Conservation (phyloP, 768 basidiomycete genomes). For the Russula griseocarnosa region DNA sequence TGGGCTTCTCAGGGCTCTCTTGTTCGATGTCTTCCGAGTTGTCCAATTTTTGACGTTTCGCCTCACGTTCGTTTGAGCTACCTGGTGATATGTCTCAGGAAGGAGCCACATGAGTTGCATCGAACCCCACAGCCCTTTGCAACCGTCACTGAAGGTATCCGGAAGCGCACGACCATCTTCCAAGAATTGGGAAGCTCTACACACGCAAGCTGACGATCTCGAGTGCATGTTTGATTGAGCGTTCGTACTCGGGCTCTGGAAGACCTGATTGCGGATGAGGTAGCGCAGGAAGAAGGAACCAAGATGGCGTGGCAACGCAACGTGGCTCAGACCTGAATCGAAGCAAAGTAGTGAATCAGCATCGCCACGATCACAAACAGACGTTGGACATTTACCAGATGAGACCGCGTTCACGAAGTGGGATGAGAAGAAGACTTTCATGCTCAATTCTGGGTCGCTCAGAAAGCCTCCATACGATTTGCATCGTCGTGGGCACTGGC, state of each 20-base stretch:
- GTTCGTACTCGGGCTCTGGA: constrained; percentile 48
- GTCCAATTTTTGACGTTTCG: constrained; percentile 31
- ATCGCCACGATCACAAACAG: constrained; percentile 22
- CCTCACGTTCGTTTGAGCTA: constrained; percentile 24
- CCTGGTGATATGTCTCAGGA: constrained; percentile 13
- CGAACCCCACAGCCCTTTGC: constrained; percentile 47
- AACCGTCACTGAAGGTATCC: constrained; percentile 49
- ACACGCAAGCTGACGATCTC: constrained; percentile 41
- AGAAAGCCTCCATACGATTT: constrained; percentile 48
- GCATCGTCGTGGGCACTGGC: constrained; percentile 21
- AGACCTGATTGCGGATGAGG: constrained; percentile 51
- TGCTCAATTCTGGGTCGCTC: constrained; percentile 52
- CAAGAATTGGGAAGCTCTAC: constrained; percentile 51
- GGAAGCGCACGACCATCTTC: constrained; percentile 45
- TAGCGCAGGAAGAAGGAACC: constrained; percentile 58
- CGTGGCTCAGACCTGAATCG: constrained; percentile 44
- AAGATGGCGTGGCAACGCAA: constrained; percentile 48
- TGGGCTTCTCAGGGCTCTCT: background rate
- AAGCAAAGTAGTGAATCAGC: background rate
- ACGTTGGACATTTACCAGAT: constrained; percentile 47
- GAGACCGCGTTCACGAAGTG: constrained; percentile 63
- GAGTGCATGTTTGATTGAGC: constrained; percentile 45
- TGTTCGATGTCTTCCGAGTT: background rate
- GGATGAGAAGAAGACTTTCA: constrained; percentile 68
- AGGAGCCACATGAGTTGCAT: constrained; percentile 22